phyloP scores from a whole-genome alignment of 2,329 filamentous ascomycete genomes.

The Diaporthe vaccinii region DNA sequence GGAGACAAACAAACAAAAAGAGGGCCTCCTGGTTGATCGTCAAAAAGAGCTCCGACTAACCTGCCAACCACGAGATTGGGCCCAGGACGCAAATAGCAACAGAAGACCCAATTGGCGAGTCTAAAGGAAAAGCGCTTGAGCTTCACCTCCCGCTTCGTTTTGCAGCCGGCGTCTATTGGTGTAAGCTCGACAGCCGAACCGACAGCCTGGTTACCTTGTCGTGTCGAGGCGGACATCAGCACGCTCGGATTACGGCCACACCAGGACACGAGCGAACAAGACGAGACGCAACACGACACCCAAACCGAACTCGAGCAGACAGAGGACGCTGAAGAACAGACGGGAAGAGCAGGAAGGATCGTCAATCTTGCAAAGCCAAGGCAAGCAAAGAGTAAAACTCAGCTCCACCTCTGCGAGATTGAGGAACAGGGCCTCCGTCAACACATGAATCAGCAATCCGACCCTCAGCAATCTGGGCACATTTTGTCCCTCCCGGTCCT shows the following conservation, averaged over 20 bases:
- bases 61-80: slow-evolving; percentile 24
- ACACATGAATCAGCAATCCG: slow-evolving; percentile 30
- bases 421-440: slow-evolving; percentile 20
- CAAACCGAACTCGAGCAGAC: background rate
- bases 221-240: background rate
- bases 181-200: slow-evolving; percentile 1
- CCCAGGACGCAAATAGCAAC: slow-evolving; percentile 12
- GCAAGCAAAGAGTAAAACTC: background rate
- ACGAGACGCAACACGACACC: background rate
- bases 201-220: slow-evolving; percentile 1
- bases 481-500: background rate
- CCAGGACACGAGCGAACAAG: background rate
- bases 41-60: background rate
- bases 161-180: slow-evolving; percentile 9
- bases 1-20: slow-evolving; percentile 24
- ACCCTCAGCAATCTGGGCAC: slow-evolving; percentile 30
- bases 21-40: slow-evolving; percentile 19
- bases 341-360: slow-evolving; percentile 6
- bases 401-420: slow-evolving; percentile 30
- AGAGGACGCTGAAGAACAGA: background rate
- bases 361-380: slow-evolving; percentile 5
- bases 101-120: slow-evolving; percentile 18
- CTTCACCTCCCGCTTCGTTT: slow-evolving; percentile 10
- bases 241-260: slow-evolving; percentile 1
- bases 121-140: background rate